Conservation (phyloP, 2,329 filamentous ascomycete genomes). For the Alternaria metachromatica region DNA sequence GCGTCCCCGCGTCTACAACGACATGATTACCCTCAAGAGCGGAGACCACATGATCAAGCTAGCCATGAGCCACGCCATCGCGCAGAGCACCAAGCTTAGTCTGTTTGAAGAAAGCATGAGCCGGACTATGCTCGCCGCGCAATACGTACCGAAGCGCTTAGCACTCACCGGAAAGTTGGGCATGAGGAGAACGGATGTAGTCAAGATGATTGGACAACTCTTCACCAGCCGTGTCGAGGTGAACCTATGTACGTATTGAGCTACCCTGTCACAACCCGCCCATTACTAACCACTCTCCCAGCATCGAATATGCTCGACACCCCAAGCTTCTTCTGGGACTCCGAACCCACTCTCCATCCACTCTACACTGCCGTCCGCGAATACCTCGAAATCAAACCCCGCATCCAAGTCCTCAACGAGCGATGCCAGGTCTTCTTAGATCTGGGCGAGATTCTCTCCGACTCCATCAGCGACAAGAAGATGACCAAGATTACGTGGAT, state of each 20-base stretch:
- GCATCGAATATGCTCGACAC: constrained; percentile 95
- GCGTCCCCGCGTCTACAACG: constrained; percentile 92
- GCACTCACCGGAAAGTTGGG: constrained; percentile 89
- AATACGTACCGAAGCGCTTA: constrained; percentile 87
- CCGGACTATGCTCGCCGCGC: constrained; percentile 89
- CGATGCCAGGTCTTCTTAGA: constrained; percentile 96
- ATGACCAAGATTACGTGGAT: constrained; percentile 99
- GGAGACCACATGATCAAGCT: constrained; percentile 99
- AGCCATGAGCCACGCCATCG: constrained; percentile 95
- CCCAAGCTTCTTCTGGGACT: constrained; percentile 98
- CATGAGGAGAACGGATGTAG: constrained; percentile 90
- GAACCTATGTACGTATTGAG: constrained; percentile 81
- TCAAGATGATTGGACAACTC: constrained; percentile 85
- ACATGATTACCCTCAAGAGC: constrained; percentile 96
- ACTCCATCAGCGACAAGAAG: constrained; percentile 90
- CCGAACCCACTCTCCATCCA: constrained; percentile 91
- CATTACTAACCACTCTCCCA: constrained; percentile 47
- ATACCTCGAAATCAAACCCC: constrained; percentile 95
- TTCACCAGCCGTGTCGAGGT: constrained; percentile 97
- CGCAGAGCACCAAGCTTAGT: constrained; percentile 94
- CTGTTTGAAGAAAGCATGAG: constrained; percentile 98
- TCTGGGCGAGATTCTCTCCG: constrained; percentile 90
- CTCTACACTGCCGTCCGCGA: constrained; percentile 94
- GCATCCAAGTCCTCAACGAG: constrained; percentile 96
- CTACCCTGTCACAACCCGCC: not conserved